phyloP scores from a whole-genome alignment of 2,329 filamentous ascomycete species.

The Calonectria montana region DNA sequence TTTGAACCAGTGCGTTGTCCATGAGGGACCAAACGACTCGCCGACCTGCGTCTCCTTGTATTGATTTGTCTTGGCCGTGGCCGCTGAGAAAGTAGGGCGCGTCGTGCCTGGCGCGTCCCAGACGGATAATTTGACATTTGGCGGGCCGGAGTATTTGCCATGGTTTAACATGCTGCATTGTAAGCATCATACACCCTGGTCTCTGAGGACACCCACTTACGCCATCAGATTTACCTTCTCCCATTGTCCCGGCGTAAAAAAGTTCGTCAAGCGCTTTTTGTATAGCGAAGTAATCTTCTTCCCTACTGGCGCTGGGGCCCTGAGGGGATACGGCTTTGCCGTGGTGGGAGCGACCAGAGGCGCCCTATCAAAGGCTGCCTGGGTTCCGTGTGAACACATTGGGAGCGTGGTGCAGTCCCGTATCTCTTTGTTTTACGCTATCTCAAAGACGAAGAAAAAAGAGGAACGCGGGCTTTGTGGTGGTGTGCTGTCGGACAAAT shows the following conservation, averaged over 20 bases:
- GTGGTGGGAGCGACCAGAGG: neutral
- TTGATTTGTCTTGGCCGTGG: conserved; percentile 19
- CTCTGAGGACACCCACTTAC: conserved; percentile 16
- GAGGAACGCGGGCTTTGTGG: neutral
- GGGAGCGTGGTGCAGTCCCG: neutral
- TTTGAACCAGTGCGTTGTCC: neutral
- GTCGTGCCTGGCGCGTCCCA: neutral
- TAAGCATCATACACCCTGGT: neutral
- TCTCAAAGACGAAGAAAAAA: neutral
- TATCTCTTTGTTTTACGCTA: neutral
- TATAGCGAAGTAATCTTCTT: conserved; percentile 25
- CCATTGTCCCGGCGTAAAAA: conserved; percentile 36
- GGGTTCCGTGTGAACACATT: conserved; percentile 21
- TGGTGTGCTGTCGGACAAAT: neutral
- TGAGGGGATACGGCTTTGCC: conserved; percentile 2
- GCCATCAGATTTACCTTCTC: conserved; percentile 34
- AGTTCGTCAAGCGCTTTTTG: conserved; percentile 33
- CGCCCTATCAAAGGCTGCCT: neutral
- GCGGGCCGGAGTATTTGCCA: neutral
- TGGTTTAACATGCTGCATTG: conserved; percentile 27
- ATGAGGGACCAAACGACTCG: neutral
- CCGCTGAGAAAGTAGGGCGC: neutral
- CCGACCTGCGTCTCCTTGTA: neutral
- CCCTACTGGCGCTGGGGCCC: conserved; percentile 3
- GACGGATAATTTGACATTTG: neutral